A percentile compares a stretch with the other conserved stretches of the same genome.
phyloP scores from a whole-genome alignment of 257 asterid genomes.

The Orobanche coerulescens region DNA sequence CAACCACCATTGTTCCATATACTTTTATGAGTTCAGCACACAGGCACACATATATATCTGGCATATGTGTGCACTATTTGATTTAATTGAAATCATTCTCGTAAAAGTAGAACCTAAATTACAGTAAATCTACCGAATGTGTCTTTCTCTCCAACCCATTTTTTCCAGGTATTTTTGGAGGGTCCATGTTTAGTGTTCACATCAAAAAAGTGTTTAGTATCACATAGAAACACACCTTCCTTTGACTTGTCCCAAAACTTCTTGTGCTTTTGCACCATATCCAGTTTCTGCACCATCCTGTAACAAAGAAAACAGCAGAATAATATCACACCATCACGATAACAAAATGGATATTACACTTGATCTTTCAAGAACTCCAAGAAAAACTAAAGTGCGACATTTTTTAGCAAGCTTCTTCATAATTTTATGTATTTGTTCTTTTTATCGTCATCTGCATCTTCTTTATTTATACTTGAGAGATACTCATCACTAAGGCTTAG shows the following conservation, averaged over 20 bases:
- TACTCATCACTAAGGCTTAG: too few species aligned
- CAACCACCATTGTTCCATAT: too few species aligned
- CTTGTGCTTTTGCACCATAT: constrained; percentile 98
- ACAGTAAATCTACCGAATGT: neutral
- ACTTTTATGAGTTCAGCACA: too few species aligned
- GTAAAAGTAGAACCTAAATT: too few species aligned
- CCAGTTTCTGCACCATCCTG: constrained; percentile 94
- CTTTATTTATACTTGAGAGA: too few species aligned
- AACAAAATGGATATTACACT: neutral
- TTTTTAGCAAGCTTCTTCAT: too few species aligned
- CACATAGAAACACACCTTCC: constrained; percentile 60
- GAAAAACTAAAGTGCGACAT: too few species aligned
- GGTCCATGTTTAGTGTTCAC: neutral
- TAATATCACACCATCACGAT: neutral
- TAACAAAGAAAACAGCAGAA: constrained; percentile 14
- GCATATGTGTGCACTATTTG: too few species aligned
- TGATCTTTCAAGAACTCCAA: neutral
- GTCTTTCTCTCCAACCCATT: neutral
- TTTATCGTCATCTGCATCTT: too few species aligned
- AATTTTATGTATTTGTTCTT: too few species aligned
- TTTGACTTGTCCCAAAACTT: constrained; percentile 84
- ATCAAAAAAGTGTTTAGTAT: neutral
- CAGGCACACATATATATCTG: too few species aligned
- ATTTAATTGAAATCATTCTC: too few species aligned
- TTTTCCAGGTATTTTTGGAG: neutral